Base-by-base conservation (phyloP, 768 basidiomycete species). In the Pulveroboletus sp. region DNA sequence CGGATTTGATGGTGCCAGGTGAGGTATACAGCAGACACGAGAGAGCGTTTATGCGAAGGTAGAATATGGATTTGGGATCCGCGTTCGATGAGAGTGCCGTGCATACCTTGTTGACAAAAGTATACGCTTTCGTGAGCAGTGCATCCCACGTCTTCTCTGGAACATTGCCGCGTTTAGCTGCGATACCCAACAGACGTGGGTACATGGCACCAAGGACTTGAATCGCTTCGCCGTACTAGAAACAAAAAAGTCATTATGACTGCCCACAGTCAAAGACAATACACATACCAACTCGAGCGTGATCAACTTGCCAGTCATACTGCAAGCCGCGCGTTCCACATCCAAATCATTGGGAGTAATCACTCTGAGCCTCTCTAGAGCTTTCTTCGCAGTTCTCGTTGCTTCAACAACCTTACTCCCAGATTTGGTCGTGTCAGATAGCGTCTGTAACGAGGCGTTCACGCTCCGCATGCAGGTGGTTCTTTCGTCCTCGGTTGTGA, bases 311-410 rank as follows among this genome's bases (percentile, higher is more conserved):
- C 79, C 84, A 6, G 82, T 60, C 5, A 90, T 67, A 49, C 82
- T 83, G 42, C 75, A 75, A 1, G 85, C 89, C 2, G 86, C 87
- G 32, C 84, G 75, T 66, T 92, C 90, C 6, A 90, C 75, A 53
- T 90, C 84, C 9, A 87, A 14, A 53, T 78, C 76, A 3, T 69
- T 71, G 0, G 75, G 69, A 38, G 65, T 68, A 17, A 78, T 43
- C 27, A 59, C 60, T 42, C 88, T 70, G 36, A 91, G 67, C 3
- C 64, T 55, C 1, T 49, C 50, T 8, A 91, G 62, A 43, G 78
- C 73, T 43, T 69, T 72, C 14, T 70, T 61, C 1, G 78, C 79
- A 16, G 73, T 32, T 27, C 27, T 47, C 16, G 47, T 56, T 9
- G 69, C 62, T 7, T 72, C 68, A 14, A 72, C 60, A 20, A 67